Evolutionary conservation across 176 grass and related monocot genomes (phyloP), one percentile per base, ranked within the genome.

Genomic region (Hyparrhenia diplandra): DNA sequence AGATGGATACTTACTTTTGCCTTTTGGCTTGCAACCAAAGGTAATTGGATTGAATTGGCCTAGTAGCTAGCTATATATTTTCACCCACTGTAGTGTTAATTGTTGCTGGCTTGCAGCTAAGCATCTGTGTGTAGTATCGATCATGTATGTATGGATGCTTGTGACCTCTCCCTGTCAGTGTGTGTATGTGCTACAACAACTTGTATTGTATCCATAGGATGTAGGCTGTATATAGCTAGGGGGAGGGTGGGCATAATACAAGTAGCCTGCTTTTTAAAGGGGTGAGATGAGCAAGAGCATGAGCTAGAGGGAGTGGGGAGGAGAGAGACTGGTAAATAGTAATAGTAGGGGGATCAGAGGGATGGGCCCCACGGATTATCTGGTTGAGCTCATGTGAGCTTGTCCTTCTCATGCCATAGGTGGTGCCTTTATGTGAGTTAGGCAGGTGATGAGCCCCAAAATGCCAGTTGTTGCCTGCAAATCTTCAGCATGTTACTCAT

Each of bases 301-400:
- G 31, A 32, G 31, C 31, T 29, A 3, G 18, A 8, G 37, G 13
- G 11, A 13, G 58, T 12, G 27, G 34, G 23, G 13, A 7, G 16
- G 70, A 6, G 77, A 10, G n/a, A 12, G 57, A 25, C n/a, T 5
- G 55, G 11, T 61, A 61, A 57, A 57, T n/a, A 4, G 21, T 12
- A 43, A 10, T 9, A 10, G 60, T 17, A 30, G 36, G 25, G n/a
- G 8, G 27, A 54, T 20, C 40, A 17, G 78, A 64, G 67, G 74
- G 1, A 35, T 85, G 83, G 82, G 73, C 0, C 46, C 84, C 83
- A 79, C 42, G 74, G 82, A 88, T 88, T 82, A 82, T 88, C 73
- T 82, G 82, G 83, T 85, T 85, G 82, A 88, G 85, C 86, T 88
- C 90, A 88, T 91, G 86, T 86, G 83, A 91, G 74, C 74, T 62